Base-by-base conservation (phyloP, 2,329 filamentous ascomycete genomes). In the Penicillium sumatraense region DNA sequence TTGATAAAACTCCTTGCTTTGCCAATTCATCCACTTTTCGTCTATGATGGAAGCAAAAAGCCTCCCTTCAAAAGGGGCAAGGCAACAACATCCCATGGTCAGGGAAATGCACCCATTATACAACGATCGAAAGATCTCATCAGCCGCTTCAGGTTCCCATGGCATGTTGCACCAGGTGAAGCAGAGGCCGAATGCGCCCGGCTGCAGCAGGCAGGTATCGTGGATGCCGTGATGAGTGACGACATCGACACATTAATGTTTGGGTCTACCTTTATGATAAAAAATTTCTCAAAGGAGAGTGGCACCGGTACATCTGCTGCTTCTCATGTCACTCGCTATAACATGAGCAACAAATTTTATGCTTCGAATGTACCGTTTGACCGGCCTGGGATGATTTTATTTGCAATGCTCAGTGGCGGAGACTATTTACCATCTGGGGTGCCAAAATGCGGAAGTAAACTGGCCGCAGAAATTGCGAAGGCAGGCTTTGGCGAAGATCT, bases 191-290 rank as follows among this genome's bases (percentile, higher is more conserved):
- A 99, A 75, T 99, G 95, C 63, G 95, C 95, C 0, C 77, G 95
- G 14, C 75, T 99, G 3, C 93, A 99, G 68, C 82, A 83, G 56
- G 83, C 88, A 42, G 92, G 91, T 0, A 80, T 96, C 8, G 93
- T 96, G 1, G 95, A 99, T 72, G 93, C 91, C 0, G 95, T 98
- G 1, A 80, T 99, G 65, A 97, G 91, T 72, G 93, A 99, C 72
- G 95, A 99, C 78, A 92, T 97, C 40, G 95, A 99, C 71, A 95
- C 93, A 2, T 84, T 98, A 66, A 98, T 98, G 93, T 98, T 98
- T 76, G 95, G 95, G 1, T 95, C 91, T 60, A 87, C 84, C 0
- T 76, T 86, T 33, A 93, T 89, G 0, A 76, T 97, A 38, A 84
- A 91, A 48, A 93, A 91, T 66, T 97, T 91, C 87, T 90, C 90